Percentiles rank a stretch among this genome's conserved stretches.
These are phyloP conservation scores for Aureobasidium melanogenum DNA, from an alignment of 2,329 filamentous ascomycete species.

Conservation along the genomic window DNA sequence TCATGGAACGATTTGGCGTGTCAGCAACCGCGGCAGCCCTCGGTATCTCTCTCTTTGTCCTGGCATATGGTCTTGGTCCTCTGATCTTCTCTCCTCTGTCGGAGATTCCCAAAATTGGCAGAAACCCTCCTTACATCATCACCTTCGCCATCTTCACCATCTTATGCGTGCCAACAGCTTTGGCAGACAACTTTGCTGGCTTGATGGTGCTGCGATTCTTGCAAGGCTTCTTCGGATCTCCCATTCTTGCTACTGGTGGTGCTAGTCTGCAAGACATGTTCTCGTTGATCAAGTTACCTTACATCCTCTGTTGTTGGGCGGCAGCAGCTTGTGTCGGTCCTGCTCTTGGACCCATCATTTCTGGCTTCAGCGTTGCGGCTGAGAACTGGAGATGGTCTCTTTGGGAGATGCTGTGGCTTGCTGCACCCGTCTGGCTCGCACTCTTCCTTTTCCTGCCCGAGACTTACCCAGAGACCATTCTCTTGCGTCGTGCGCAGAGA, in stretches of 20 bases:
- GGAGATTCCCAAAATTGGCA: conserved; percentile 58
- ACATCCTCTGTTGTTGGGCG: conserved; percentile 53
- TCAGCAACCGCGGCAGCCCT: conserved; percentile 44
- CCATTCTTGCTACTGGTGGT: conserved; percentile 52
- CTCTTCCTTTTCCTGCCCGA: conserved; percentile 56
- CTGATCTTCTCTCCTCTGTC: conserved; percentile 57
- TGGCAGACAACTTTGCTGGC: conserved; percentile 54
- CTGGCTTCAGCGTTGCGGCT: conserved; percentile 50
- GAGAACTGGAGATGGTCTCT: conserved; percentile 56
- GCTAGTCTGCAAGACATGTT: conserved; percentile 51
- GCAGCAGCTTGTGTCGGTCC: conserved; percentile 40
- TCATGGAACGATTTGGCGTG: conserved; percentile 47
- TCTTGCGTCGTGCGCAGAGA: conserved; percentile 49
- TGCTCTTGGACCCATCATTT: conserved; percentile 53
- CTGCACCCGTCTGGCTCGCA: conserved; percentile 49
- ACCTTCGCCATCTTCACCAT: conserved; percentile 63
- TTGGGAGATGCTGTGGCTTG: conserved; percentile 55
- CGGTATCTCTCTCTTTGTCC: conserved; percentile 54
- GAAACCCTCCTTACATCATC: conserved; percentile 58
- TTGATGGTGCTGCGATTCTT: conserved; percentile 52
- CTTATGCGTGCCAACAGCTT: conserved; percentile 54
- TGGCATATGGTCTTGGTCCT: conserved; percentile 49
- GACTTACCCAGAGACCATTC: conserved; percentile 50
- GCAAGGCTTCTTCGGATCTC: conserved; percentile 58
- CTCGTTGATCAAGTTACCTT: conserved; percentile 47